These are phyloP conservation scores for Pseudocohnilembus persalinus DNA, from an alignment of 169 alveolate genomes.

Conservation along the genomic window DNA sequence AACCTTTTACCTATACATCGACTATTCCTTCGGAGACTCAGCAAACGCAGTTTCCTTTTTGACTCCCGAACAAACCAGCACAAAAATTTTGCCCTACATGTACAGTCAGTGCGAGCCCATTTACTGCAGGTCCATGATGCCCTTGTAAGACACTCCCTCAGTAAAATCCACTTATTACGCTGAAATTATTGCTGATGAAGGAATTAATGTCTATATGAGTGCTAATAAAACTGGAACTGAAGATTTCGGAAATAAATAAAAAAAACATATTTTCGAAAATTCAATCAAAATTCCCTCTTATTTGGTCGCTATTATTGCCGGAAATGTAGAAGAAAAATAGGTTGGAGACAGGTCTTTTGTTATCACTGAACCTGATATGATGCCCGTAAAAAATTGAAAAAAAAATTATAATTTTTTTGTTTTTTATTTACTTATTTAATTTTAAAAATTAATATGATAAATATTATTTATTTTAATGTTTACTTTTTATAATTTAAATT, in stretches of 20 bases:
- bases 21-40: not conserved
- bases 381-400: not conserved
- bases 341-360: slow-evolving; percentile 67
- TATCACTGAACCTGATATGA: slow-evolving; percentile 69
- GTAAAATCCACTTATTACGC: slow-evolving; percentile 67
- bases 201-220: slow-evolving; percentile 58
- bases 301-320: slow-evolving; percentile 82
- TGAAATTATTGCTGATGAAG: slow-evolving; percentile 56
- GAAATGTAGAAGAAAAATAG: slow-evolving; percentile 61
- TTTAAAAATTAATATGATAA: too few relatives aligned
- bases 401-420: too few relatives aligned
- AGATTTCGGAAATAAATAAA: slow-evolving; percentile 8
- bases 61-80: not conserved
- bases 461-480: too few relatives aligned
- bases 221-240: slow-evolving; percentile 27
- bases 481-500: too few relatives aligned
- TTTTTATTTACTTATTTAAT: too few relatives aligned
- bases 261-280: slow-evolving; percentile 46
- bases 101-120: slow-evolving; percentile 66
- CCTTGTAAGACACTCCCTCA: slow-evolving; percentile 82
- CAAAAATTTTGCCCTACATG: not conserved
- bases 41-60: not conserved
- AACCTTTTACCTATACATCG: too few relatives aligned
- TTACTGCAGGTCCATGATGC: slow-evolving; percentile 77
- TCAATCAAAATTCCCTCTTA: slow-evolving; percentile 78